phyloP scores from a whole-genome alignment of 1,139 yeast genomes.

The Pichia sp. region DNA sequence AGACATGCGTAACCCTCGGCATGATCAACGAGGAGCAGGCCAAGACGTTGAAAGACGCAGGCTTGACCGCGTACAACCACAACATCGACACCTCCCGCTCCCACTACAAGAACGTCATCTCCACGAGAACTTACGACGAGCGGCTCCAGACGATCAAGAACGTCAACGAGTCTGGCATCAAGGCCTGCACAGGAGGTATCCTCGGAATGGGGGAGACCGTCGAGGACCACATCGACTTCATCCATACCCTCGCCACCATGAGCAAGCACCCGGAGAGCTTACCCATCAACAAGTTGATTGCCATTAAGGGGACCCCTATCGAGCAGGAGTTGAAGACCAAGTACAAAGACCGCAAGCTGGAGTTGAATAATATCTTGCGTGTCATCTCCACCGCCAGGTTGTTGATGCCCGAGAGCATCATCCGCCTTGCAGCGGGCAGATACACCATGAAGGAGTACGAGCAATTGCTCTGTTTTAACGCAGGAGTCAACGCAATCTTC shows the following conservation, averaged over 20 bases:
- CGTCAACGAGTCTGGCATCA: constrained; percentile 63
- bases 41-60: constrained; percentile 54
- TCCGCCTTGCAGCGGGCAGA: constrained; percentile 76
- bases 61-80: constrained; percentile 78
- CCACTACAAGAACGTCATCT: constrained; percentile 66
- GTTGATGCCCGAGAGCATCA: constrained; percentile 67
- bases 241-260: constrained; percentile 65
- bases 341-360: constrained; percentile 41
- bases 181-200: constrained; percentile 78
- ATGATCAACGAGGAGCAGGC: constrained; percentile 69
- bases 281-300: constrained; percentile 77
- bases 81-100: constrained; percentile 78
- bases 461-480: constrained; percentile 70
- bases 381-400: constrained; percentile 75
- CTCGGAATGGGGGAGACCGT: constrained; percentile 73
- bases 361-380: constrained; percentile 59
- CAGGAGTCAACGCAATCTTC: constrained; percentile 77
- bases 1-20: constrained; percentile 77
- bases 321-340: constrained; percentile 48
- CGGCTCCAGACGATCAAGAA: constrained; percentile 61
- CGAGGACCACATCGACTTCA: constrained; percentile 66
- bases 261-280: constrained; percentile 71
- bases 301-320: constrained; percentile 76
- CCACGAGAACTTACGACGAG: constrained; percentile 69
- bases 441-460: constrained; percentile 77